Base-by-base conservation (phyloP, 2,329 filamentous ascomycete genomes). In the Fusarium chuoi region DNA sequence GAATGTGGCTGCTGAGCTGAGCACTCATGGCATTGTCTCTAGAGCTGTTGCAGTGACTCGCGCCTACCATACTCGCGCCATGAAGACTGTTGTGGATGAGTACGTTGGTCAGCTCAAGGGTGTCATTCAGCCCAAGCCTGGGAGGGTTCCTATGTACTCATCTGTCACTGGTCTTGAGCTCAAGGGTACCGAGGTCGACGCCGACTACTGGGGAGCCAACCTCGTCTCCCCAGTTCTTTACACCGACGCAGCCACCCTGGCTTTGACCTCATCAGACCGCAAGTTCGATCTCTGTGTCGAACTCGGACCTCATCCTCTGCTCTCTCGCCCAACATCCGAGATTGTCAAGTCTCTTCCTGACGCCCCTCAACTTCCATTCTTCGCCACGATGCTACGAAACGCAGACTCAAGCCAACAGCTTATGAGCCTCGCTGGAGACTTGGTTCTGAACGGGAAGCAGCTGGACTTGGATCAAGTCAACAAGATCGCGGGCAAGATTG, bases 211-310 rank as follows among this genome's bases (percentile, higher is more conserved):
- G 74, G 74, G 74, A 4, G 58, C 69, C 24, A 76, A 76, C 24
- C 74, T 76, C 36, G 72, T 76, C 22, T 77, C 74, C 1, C 74
- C 74, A 7, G 74, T 76, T 44, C 74, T 75, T 22, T 76, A 76
- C 35, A 76, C 74, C 6, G 74, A 77, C n/a, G 74, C 74, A 30
- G 72, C 77, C 17, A 59, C 36, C 10, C n/a, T 76, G n/a, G 74
- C 74, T 8, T 48, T 77, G 66, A 65, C 70, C 33, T 36, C 63
- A 36, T 0, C 70, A 39, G 64, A 74, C 24, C 64, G 44, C 38
- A 76, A 74, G 46, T 75, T 74, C 8, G 60, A 68, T 28, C 30
- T 69, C 14, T 76, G 74, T 22, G 58, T 76, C 4, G 74, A 76
- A 57, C 26, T 77, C 35, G 74, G 74, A 8, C 72, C 74, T 54